These are phyloP conservation scores for Fusarium denticulatum DNA, from an alignment of 2,329 filamentous ascomycete species.

Conservation along the genomic window DNA sequence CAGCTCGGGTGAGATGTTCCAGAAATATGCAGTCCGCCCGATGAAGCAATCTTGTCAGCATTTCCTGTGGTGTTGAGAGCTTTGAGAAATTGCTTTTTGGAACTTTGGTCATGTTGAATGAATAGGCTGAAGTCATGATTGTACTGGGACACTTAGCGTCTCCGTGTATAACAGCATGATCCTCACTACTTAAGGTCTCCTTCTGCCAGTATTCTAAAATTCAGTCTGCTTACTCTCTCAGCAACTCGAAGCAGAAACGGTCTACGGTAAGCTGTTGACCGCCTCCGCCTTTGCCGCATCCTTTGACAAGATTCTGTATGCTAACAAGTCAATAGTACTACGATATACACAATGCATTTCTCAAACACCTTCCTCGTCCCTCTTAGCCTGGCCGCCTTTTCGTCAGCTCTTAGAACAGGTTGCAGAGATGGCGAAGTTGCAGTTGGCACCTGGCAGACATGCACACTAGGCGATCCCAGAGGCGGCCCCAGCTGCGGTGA, in stretches of 20 bases:
- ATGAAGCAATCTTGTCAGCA: neutral
- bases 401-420: neutral
- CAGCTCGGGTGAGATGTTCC: too few species aligned
- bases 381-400: neutral
- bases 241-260: accelerated
- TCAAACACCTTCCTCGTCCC: neutral
- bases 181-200: neutral
- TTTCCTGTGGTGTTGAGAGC: neutral
- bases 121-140: neutral
- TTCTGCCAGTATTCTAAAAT: neutral
- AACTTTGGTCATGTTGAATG: neutral
- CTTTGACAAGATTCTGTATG: accelerated
- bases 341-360: neutral
- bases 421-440: neutral
- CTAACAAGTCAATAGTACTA: neutral
- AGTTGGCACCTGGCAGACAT: neutral
- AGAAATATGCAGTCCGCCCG: neutral
- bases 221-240: neutral
- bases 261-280: neutral
- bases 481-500: neutral
- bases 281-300: neutral
- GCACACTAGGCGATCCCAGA: neutral
- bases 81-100: neutral
- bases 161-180: neutral
- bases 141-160: neutral